These are phyloP conservation scores for Rosa chinensis DNA, from an alignment of 306 rosid species.

Conservation along the genomic window DNA sequence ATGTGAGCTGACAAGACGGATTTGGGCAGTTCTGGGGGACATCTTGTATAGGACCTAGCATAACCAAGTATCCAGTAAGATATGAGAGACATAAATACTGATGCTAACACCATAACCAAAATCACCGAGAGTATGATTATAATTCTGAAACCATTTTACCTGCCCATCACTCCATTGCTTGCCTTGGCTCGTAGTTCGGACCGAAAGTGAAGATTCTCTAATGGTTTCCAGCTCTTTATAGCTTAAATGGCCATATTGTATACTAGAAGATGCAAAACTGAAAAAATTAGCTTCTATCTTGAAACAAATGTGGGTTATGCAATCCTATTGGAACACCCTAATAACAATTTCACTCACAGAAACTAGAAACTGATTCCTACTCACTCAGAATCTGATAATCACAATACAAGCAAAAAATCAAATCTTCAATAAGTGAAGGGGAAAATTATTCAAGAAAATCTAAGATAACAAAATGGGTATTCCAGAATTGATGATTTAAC, in stretches of 20 bases:
- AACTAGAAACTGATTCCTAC: neutral
- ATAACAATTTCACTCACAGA: neutral
- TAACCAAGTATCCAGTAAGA: constrained; percentile 5
- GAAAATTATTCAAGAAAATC: neutral
- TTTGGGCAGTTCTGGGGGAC: constrained; percentile 66
- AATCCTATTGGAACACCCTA: neutral
- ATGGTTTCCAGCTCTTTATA: neutral
- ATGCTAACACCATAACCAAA: neutral
- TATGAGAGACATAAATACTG: neutral
- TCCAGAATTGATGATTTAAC: neutral
- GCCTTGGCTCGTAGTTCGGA: neutral
- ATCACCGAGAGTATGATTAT: neutral
- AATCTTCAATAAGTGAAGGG: neutral
- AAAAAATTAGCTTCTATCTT: neutral
- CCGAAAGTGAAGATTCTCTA: neutral
- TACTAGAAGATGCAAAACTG: neutral
- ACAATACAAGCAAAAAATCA: neutral
- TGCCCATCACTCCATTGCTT: constrained; percentile 2
- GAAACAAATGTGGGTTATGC: neutral
- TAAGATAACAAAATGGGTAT: neutral
- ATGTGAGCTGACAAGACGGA: constrained; percentile 79
- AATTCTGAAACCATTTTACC: neutral
- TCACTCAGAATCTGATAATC: neutral
- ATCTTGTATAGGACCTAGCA: constrained; percentile 46
- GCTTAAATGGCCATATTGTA: neutral